phyloP scores from a whole-genome alignment of 768 basidiomycete species.

The Mrakia gelida region DNA sequence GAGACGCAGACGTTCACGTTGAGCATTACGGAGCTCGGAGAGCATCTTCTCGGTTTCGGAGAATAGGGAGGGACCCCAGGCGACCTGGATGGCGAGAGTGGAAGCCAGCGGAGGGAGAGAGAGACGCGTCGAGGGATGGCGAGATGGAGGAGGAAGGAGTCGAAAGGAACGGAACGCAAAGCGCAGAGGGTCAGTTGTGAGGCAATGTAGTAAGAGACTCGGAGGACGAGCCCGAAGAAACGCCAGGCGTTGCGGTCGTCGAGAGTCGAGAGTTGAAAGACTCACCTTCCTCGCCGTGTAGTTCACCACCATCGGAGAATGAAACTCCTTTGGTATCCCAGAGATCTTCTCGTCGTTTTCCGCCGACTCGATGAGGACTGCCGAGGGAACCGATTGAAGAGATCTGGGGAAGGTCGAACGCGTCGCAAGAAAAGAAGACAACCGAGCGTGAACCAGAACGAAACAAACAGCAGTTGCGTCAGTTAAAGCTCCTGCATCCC shows the following conservation, averaged over 20 bases:
- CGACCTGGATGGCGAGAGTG: background rate
- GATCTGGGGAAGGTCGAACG: background rate
- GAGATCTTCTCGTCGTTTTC: slow-evolving; percentile 1
- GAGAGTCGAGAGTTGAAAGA: background rate
- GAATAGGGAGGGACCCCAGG: background rate
- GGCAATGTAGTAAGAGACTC: background rate
- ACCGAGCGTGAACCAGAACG: too few relatives aligned
- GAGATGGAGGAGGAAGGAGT: background rate
- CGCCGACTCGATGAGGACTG: background rate
- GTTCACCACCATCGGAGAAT: slow-evolving; percentile 1
- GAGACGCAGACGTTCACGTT: background rate
- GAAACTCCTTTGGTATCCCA: background rate
- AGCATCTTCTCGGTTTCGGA: slow-evolving; percentile 7
- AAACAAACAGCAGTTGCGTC: background rate
- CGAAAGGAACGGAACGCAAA: background rate
- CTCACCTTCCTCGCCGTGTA: background rate
- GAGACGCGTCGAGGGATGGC: background rate
- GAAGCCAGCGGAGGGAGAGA: background rate
- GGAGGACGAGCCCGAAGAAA: background rate
- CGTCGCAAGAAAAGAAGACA: background rate
- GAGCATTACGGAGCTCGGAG: background rate
- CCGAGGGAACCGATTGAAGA: background rate
- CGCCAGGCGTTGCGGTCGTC: too few relatives aligned
- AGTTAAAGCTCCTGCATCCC: background rate
- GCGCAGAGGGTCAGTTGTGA: background rate